Evolutionary conservation across 257 asterid species (phyloP).

Genomic region (Solanum lignicaule): DNA sequence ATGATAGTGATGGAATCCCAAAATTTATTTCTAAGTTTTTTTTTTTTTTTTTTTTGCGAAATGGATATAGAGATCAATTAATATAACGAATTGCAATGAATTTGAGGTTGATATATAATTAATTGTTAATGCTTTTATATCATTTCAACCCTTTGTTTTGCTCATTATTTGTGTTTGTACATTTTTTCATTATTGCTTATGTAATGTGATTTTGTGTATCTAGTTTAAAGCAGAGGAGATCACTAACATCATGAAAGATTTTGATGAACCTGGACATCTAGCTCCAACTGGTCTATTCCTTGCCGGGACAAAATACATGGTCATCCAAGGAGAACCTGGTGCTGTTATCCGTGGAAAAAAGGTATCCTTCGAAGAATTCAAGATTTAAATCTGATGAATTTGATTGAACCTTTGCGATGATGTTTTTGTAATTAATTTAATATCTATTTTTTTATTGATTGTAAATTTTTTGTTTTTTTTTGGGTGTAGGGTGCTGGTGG

Average conservation of each 20-base stretch:
- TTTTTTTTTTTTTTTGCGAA: not conserved
- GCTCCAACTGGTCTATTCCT: conserved; percentile 43
- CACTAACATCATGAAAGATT: conserved; percentile 31
- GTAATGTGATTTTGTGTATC: not conserved
- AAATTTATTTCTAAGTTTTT: not conserved
- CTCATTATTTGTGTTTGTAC: too few relatives aligned
- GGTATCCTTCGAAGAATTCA: conserved; percentile 6
- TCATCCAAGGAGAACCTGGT: conserved; percentile 50
- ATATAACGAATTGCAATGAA: not conserved
- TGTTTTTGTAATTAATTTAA: not conserved
- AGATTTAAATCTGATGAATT: not conserved
- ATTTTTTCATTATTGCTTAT: not conserved
- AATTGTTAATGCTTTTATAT: not conserved
- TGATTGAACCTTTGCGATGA: not conserved
- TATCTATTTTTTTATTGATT: not conserved
- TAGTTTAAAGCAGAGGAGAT: conserved; percentile 43
- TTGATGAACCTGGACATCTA: conserved; percentile 40
- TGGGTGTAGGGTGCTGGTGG: conserved; percentile 43
- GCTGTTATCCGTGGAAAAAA: conserved; percentile 62
- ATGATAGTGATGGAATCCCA: not conserved
- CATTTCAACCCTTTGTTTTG: not conserved
- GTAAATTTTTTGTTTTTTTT: not conserved
- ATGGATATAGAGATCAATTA: too few relatives aligned
- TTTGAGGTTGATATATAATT: not conserved
- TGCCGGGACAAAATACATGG: conserved; percentile 46